Base-by-base conservation (phyloP, 2,329 filamentous ascomycete species). In the Arthroderma uncinatum region DNA sequence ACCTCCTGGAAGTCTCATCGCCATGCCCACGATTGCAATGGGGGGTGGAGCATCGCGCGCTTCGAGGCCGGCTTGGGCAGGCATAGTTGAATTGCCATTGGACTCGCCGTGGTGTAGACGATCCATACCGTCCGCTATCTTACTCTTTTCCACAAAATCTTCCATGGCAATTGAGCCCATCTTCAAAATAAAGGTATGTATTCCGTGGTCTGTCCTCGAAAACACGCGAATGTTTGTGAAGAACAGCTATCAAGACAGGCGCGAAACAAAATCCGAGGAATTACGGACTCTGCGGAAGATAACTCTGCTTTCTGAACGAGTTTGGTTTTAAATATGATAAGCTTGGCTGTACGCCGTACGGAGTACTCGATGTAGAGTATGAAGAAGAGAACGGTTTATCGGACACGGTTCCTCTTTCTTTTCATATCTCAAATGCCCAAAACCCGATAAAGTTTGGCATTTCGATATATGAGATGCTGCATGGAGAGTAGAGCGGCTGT, bases 1-100 rank as follows among this genome's bases (percentile, higher is more conserved):
- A 37, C 53, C 57, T 3, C 64, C 64, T 2, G 63, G 62, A 6
- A 64, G 57, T 14, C 40, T 44, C 40, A 44, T 44, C 1, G 19
- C 40, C 40, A 44, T 44, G 9, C 40, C 40, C 8, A 44, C 40
- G 19, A 44, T 44, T 25, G 40, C 40, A 2, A 44, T 14, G 21
- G 40, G 40, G 9, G 40, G 40, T 8, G 16, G 19, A 19, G 9
- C 39, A 42, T 42, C 39, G 2, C 21, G 39, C 10, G 39, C 0
- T 10, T 42, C 2, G 6, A 2, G 9, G 2, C 16, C 8, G 10
- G 16, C 39, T 9, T 42, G 16, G 14, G n/a, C n/a, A 16, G 37
- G 4, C n/a, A n/a, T n/a, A 4, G 14, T 19, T 12, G 37, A 40
- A n/a, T 6, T 19, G 4, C 37, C 37, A 40, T 40, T 40, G 4